Evolutionary conservation across 2,329 filamentous ascomycete genomes (phyloP).

Genomic region (Penicillium paneum): DNA sequence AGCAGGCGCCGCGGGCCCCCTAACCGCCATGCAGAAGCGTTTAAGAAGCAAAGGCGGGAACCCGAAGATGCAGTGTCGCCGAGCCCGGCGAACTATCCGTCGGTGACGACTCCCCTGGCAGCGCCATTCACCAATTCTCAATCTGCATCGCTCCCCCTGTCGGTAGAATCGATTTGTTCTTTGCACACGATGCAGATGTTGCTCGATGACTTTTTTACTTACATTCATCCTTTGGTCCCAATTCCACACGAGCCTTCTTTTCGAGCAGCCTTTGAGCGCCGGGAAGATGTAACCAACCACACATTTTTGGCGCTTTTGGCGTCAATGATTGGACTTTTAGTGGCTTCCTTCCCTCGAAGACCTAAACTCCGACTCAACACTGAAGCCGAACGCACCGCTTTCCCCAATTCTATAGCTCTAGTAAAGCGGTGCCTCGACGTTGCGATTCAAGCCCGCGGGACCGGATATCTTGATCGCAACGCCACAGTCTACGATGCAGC

Average conservation of each 20-base stretch:
- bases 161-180: slow-evolving; percentile 49
- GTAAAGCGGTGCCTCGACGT: slow-evolving; percentile 45
- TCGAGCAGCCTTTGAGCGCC: slow-evolving; percentile 41
- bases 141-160: slow-evolving; percentile 44
- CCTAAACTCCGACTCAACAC: slow-evolving; percentile 42
- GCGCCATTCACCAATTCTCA: slow-evolving; percentile 24
- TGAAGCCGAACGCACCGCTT: slow-evolving; percentile 36
- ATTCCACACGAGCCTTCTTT: slow-evolving; percentile 49
- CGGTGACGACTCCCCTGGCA: slow-evolving; percentile 35
- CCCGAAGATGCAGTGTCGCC: slow-evolving; percentile 34
- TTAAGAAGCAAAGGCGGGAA: slow-evolving; percentile 59
- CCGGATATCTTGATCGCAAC: slow-evolving; percentile 43
- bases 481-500: slow-evolving; percentile 46
- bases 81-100: slow-evolving; percentile 42
- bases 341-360: slow-evolving; percentile 46
- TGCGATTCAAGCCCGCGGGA: slow-evolving; percentile 44
- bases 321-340: slow-evolving; percentile 45
- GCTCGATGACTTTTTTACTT: slow-evolving; percentile 48
- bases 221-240: slow-evolving; percentile 48
- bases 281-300: slow-evolving; percentile 42
- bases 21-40: slow-evolving; percentile 64
- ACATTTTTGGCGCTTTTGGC: slow-evolving; percentile 46
- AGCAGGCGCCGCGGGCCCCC: slow-evolving; percentile 63
- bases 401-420: slow-evolving; percentile 44
- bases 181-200: slow-evolving; percentile 40